These are phyloP conservation scores for Polyrhizophydium stewartii DNA, from an alignment of 371 early-diverging fungal genomes.

Conservation along the genomic window DNA sequence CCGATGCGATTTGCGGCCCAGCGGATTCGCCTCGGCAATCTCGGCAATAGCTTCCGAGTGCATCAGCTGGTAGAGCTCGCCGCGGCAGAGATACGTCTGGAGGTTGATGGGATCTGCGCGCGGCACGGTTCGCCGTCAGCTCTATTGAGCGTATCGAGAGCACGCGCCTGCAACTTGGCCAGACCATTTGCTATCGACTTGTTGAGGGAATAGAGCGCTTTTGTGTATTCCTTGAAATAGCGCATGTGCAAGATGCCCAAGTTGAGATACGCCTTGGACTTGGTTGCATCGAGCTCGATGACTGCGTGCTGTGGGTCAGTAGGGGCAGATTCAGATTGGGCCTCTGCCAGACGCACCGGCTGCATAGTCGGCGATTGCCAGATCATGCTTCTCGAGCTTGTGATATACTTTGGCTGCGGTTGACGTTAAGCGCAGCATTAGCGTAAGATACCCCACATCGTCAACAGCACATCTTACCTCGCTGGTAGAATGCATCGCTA, in stretches of 20 bases:
- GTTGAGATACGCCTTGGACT: constrained; percentile 35
- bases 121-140: background rate
- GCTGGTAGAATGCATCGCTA: constrained; percentile 34
- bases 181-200: constrained; percentile 33
- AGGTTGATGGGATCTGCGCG: constrained; percentile 35
- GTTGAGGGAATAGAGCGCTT: constrained; percentile 39
- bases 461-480: constrained; percentile 33
- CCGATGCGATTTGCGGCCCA: background rate
- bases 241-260: constrained; percentile 45
- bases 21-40: constrained; percentile 7
- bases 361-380: constrained; percentile 36
- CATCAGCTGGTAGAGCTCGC: constrained; percentile 37
- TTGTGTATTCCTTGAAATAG: constrained; percentile 29
- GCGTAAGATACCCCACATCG: too few species aligned
- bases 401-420: constrained; percentile 35
- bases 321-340: background rate
- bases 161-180: too few species aligned
- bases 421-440: background rate
- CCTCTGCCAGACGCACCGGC: constrained; percentile 18
- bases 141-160: background rate
- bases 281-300: constrained; percentile 35
- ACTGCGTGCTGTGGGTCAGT: constrained; percentile 15
- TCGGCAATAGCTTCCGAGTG: constrained; percentile 24
- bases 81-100: constrained; percentile 36
- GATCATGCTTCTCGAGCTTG: constrained; percentile 34